Percentiles rank a stretch among this genome's conserved stretches.
phyloP scores from a whole-genome alignment of 495 filamentous ascomycete genomes.

The Aspergillus hancockii region DNA sequence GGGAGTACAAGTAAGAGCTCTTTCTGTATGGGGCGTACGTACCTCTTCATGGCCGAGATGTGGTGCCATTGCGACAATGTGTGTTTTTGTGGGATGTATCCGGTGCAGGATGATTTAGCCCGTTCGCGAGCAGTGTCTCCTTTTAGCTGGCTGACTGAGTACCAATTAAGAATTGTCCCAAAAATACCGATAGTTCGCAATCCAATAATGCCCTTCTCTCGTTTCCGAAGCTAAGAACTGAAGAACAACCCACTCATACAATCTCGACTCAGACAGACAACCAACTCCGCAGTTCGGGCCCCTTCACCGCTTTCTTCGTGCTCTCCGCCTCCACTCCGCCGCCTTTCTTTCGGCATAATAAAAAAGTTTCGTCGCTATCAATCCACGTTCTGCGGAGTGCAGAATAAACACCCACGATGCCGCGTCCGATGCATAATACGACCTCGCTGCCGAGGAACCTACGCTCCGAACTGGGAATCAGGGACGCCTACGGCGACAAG shows the following conservation, averaged over 20 bases:
- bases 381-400: background rate
- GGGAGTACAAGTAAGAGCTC: conserved; percentile 19
- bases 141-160: background rate
- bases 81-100: background rate
- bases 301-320: conserved; percentile 20
- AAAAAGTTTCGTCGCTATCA: conserved; percentile 29
- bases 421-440: conserved; percentile 51
- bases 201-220: background rate
- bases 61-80: conserved; percentile 44
- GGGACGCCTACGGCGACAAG: conserved; percentile 41
- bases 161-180: background rate
- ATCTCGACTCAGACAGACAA: background rate
- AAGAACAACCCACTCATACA: background rate
- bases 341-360: conserved; percentile 19
- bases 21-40: too few species aligned
- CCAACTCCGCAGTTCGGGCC: background rate
- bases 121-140: background rate
- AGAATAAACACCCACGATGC: conserved; percentile 30
- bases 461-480: conserved; percentile 57
- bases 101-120: background rate
- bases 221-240: too few species aligned
- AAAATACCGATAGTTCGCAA: background rate
- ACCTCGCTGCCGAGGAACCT: conserved; percentile 65
- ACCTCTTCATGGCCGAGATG: conserved; percentile 79
- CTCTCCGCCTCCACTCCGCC: conserved; percentile 25